phyloP scores from a whole-genome alignment of 2,329 filamentous ascomycete genomes.

The Thelonectria rubi region DNA sequence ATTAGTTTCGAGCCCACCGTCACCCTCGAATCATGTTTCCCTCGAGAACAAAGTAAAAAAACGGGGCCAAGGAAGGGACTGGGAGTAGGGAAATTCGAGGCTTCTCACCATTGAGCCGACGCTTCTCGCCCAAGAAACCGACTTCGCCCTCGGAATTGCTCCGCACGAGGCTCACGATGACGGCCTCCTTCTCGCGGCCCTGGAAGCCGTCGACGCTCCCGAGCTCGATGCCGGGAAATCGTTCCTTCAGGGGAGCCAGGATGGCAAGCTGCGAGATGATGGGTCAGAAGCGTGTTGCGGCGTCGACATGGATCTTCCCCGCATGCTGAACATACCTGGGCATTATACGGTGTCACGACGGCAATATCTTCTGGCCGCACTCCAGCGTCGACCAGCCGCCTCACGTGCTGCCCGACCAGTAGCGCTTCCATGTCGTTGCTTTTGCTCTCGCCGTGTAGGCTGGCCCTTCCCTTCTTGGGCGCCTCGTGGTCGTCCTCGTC shows the following conservation, averaged over 20 bases:
- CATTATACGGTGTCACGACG: constrained; percentile 96
- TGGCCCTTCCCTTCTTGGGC: constrained; percentile 56
- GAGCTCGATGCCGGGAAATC: constrained; percentile 87
- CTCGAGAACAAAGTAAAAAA: constrained; percentile 15
- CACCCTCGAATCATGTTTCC: constrained; percentile 13
- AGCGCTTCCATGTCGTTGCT: constrained; percentile 91
- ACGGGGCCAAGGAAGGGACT: constrained; percentile 6
- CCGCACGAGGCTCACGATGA: constrained; percentile 91
- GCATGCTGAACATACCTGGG: constrained; percentile 66
- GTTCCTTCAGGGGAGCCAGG: constrained; percentile 81
- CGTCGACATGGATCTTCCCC: constrained; percentile 15
- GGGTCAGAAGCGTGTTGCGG: constrained; percentile 29
- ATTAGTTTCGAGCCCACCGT: constrained; percentile 31
- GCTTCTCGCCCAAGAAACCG: constrained; percentile 91
- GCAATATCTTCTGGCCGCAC: constrained; percentile 87
- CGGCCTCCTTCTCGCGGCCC: constrained; percentile 94
- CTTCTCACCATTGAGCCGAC: constrained; percentile 86
- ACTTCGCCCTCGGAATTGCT: constrained; percentile 90
- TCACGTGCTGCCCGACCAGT: constrained; percentile 81
- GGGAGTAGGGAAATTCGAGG: constrained; percentile 15
- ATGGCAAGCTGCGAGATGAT: constrained; percentile 70
- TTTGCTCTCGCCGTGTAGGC: constrained; percentile 71
- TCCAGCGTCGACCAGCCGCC: constrained; percentile 78
- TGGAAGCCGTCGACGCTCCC: constrained; percentile 98
- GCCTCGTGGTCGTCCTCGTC: constrained; percentile 72